These are phyloP conservation scores for Casuarina glauca DNA, from an alignment of 306 rosid genomes.

Conservation along the genomic window DNA sequence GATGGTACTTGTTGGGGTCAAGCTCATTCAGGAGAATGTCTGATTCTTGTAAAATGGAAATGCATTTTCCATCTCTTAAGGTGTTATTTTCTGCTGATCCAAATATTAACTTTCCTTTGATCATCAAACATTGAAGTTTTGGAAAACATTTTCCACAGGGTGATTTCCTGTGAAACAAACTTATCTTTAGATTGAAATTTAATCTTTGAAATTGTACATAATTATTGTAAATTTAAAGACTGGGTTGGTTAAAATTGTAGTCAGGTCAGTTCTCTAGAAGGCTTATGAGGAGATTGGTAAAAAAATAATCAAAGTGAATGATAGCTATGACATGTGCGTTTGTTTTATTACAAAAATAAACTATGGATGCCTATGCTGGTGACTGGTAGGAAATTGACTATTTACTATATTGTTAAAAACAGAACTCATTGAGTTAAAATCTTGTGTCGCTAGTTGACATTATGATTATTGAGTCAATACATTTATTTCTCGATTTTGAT, in stretches of 20 bases:
- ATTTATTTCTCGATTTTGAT: constrained; percentile 17
- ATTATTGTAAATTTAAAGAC: neutral
- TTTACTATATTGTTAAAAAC: neutral
- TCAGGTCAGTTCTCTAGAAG: neutral
- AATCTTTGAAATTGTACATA: neutral
- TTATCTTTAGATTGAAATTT: neutral
- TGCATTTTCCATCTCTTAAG: neutral
- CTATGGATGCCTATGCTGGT: neutral
- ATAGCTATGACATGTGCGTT: neutral
- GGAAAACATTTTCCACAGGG: neutral
- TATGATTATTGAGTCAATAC: neutral
- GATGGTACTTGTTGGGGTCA: neutral
- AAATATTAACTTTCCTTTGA: neutral
- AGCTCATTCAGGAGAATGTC: neutral
- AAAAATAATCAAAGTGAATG: neutral
- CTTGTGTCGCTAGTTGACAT: neutral
- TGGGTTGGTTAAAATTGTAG: neutral
- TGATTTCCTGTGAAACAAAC: neutral
- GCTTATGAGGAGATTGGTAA: neutral
- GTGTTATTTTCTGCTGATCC: neutral
- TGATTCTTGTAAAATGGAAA: neutral
- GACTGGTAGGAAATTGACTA: neutral
- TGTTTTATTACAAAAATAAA: neutral
- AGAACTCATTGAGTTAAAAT: neutral
- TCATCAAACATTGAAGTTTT: neutral